Percentiles rank a stretch among this genome's conserved stretches.
Conservation (phyloP, 2,329 filamentous ascomycete genomes). For the Paracoccidioides lutzii region DNA sequence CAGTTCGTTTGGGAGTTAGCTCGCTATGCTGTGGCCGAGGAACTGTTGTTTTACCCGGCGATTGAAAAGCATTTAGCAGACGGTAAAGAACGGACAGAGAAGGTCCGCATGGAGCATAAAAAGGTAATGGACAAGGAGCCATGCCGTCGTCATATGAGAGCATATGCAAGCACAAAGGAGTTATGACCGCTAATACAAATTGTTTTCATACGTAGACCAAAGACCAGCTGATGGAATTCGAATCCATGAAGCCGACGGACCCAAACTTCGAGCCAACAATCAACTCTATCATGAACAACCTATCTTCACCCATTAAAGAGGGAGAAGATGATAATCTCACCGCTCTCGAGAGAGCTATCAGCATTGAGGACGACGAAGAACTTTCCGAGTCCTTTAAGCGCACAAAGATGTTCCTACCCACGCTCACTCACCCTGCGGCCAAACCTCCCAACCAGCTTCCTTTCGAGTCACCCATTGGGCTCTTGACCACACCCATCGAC, state of each 20-base stretch:
- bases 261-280: constrained; percentile 30
- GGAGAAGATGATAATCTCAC: constrained; percentile 38
- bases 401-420: constrained; percentile 41
- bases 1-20: constrained; percentile 42
- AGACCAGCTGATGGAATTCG: constrained; percentile 35
- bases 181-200: background rate
- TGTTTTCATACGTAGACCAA: constrained; percentile 31
- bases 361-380: constrained; percentile 18
- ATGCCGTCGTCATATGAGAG: background rate
- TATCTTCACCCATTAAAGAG: constrained; percentile 36
- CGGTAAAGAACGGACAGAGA: constrained; percentile 34
- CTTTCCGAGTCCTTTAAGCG: constrained; percentile 34
- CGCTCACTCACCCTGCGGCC: constrained; percentile 36
- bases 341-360: constrained; percentile 31
- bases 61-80: constrained; percentile 37
- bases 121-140: constrained; percentile 14
- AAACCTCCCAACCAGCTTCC: constrained; percentile 35
- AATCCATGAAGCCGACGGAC: constrained; percentile 28
- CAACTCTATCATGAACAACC: constrained; percentile 27
- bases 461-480: constrained; percentile 42
- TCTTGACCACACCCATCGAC: constrained; percentile 45
- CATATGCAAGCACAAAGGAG: background rate
- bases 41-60: constrained; percentile 42
- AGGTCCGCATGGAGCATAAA: constrained; percentile 6
- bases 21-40: constrained; percentile 39